Conservation (phyloP, 83 land plant genomes). For the Picea mariana region DNA sequence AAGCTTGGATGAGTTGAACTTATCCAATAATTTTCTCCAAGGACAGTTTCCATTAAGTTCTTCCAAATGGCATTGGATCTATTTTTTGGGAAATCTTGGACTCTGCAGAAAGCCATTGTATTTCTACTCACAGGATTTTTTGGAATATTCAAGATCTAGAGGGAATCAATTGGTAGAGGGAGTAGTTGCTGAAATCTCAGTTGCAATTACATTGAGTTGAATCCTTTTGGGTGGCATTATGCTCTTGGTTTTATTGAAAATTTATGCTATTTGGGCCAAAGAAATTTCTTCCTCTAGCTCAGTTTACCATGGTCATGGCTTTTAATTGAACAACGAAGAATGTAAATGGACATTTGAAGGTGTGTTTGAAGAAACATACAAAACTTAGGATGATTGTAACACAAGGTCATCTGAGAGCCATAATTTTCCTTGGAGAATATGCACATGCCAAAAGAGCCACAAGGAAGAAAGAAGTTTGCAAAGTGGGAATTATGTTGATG, state of each 20-base stretch:
- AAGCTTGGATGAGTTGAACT: conserved; percentile 49
- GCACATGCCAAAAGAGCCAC: no score
- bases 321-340: no score
- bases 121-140: conserved; percentile 31
- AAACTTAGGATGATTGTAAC: no score
- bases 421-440: no score
- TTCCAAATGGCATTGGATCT: conserved; percentile 35
- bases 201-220: conserved; percentile 40
- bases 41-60: conserved; percentile 58
- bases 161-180: conserved; percentile 21
- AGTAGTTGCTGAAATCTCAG: conserved; percentile 40
- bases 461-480: no score
- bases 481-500: no score
- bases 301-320: not conserved
- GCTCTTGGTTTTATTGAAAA: conserved; percentile 1
- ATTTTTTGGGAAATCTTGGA: conserved; percentile 62
- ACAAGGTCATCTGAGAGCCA: no score
- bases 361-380: no score
- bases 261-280: not conserved
- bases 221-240: conserved; percentile 11
- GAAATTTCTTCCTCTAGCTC: not conserved
- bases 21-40: conserved; percentile 62
- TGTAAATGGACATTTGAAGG: no score
- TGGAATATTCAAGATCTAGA: not conserved
- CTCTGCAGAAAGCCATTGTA: conserved; percentile 61